phyloP scores from a whole-genome alignment of 1,284 basidiomycete species.

The Malassezia brasiliensis region DNA sequence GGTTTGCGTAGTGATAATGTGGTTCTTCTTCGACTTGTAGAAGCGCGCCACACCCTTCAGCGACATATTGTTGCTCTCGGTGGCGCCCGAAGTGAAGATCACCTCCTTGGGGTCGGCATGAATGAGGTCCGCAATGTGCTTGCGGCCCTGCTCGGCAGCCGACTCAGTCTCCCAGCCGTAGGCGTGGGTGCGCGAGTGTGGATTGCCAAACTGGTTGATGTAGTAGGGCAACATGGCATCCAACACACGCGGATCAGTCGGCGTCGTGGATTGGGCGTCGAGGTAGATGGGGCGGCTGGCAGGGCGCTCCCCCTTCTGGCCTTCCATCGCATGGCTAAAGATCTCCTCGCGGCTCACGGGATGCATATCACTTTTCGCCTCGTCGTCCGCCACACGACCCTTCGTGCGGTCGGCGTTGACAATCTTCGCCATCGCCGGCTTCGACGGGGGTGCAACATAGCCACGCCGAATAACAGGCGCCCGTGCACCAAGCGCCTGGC shows the following conservation, averaged over 20 bases:
- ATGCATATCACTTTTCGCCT: neutral
- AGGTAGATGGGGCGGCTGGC: slow-evolving; percentile 45
- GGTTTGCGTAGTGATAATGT: slow-evolving; percentile 56
- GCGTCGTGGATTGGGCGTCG: slow-evolving; percentile 64
- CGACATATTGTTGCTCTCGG: slow-evolving; percentile 95
- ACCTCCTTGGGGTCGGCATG: slow-evolving; percentile 92
- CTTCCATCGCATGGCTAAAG: neutral
- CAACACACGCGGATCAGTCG: slow-evolving; percentile 89
- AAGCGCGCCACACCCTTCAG: slow-evolving; percentile 96
- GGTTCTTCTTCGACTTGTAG: slow-evolving; percentile 46
- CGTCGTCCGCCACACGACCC: slow-evolving; percentile 2
- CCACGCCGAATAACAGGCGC: neutral
- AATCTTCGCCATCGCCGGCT: slow-evolving; percentile 1
- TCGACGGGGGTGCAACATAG: slow-evolving; percentile 4
- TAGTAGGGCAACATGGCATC: slow-evolving; percentile 94
- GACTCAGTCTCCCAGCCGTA: slow-evolving; percentile 98
- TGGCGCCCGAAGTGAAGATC: slow-evolving; percentile 94
- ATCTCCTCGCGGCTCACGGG: slow-evolving; percentile 1
- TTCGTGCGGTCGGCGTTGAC: neutral
- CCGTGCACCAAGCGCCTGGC: neutral
- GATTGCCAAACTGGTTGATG: slow-evolving; percentile 95
- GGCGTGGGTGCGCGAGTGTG: slow-evolving; percentile 92
- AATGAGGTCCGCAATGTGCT: slow-evolving; percentile 81
- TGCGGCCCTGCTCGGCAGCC: slow-evolving; percentile 81
- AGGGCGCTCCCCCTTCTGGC: slow-evolving; percentile 12